phyloP scores from a whole-genome alignment of 2,329 filamentous ascomycete species.

The Parastagonospora nodorum region DNA sequence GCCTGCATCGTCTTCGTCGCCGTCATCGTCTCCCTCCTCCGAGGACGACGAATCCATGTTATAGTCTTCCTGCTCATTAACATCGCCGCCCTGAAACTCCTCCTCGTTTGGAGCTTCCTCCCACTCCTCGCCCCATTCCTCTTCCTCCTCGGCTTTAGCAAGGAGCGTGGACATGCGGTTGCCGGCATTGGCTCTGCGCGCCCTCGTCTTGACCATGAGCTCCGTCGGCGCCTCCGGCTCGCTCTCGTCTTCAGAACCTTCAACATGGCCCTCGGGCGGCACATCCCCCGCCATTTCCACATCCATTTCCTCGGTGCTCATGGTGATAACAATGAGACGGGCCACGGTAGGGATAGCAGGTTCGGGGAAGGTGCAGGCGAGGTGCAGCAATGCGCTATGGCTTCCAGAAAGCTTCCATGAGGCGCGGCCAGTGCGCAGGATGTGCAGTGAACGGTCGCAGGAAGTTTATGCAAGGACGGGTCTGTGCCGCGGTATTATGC shows the following conservation, averaged over 20 bases:
- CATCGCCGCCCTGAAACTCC: slow-evolving; percentile 56
- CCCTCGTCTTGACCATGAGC: slow-evolving; percentile 47
- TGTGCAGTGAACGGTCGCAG: slow-evolving; percentile 7
- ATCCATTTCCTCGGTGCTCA: slow-evolving; percentile 16
- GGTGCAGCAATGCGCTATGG: slow-evolving; percentile 8
- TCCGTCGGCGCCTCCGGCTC: slow-evolving; percentile 37
- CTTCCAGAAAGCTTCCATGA: slow-evolving; percentile 5
- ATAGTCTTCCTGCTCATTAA: slow-evolving; percentile 69
- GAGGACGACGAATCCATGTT: slow-evolving; percentile 81
- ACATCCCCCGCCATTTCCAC: slow-evolving; percentile 14
- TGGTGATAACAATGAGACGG: slow-evolving; percentile 1
- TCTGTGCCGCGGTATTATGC: slow-evolving; percentile 17
- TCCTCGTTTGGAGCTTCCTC: slow-evolving; percentile 68
- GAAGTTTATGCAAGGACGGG: slow-evolving; percentile 4
- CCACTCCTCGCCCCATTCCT: slow-evolving; percentile 59
- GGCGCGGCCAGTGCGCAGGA: slow-evolving; percentile 21
- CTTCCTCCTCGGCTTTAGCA: slow-evolving; percentile 43
- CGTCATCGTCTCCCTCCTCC: slow-evolving; percentile 71
- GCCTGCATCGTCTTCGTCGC: slow-evolving; percentile 79
- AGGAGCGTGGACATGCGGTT: slow-evolving; percentile 49
- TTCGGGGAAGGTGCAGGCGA: slow-evolving; percentile 34
- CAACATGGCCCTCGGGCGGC: slow-evolving; percentile 16
- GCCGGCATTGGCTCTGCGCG: slow-evolving; percentile 47
- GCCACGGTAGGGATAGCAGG: slow-evolving; percentile 2
- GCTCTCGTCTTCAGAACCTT: slow-evolving; percentile 29